A percentile compares a stretch with the other conserved stretches of the same genome.
Evolutionary conservation across 2,329 filamentous ascomycete species (phyloP).

Genomic region (Penicillium sp.): DNA sequence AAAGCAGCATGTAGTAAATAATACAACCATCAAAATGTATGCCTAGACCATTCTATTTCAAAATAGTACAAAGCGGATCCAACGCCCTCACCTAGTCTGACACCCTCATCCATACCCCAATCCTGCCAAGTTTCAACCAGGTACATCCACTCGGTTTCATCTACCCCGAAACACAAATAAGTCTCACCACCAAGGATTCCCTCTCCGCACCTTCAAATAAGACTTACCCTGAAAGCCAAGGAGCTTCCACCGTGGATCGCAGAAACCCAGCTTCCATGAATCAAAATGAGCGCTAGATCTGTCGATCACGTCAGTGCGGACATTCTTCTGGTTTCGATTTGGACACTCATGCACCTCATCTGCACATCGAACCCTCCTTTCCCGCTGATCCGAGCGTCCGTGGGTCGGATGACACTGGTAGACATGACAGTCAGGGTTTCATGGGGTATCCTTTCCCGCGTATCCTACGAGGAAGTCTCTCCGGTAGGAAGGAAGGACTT

Average conservation of each 20-base stretch:
- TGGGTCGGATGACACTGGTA: not conserved
- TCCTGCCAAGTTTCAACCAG: not conserved
- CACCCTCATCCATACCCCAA: not conserved
- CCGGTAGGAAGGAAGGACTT: not conserved
- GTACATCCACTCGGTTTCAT: not conserved
- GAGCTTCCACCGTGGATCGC: not conserved
- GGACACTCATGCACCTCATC: not conserved
- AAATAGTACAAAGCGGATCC: not conserved
- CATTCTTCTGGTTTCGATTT: conserved; percentile 5
- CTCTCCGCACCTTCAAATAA: not conserved
- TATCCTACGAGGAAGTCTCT: not conserved
- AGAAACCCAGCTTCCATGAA: conserved; percentile 18
- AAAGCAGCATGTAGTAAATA: not conserved
- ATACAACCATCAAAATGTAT: not conserved
- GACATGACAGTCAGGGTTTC: not conserved
- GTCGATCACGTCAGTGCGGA: conserved; percentile 2
- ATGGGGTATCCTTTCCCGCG: not conserved
- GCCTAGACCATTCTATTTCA: not conserved
- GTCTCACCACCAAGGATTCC: not conserved
- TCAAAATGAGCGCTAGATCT: conserved; percentile 7
- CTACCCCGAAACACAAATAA: not conserved
- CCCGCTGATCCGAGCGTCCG: conserved; percentile 11
- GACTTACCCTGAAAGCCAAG: not conserved
- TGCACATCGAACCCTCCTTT: not conserved
- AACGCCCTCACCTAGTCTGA: not conserved